phyloP scores from a whole-genome alignment of 176 grass and related monocot genomes.

The Hyparrhenia diplandra region DNA sequence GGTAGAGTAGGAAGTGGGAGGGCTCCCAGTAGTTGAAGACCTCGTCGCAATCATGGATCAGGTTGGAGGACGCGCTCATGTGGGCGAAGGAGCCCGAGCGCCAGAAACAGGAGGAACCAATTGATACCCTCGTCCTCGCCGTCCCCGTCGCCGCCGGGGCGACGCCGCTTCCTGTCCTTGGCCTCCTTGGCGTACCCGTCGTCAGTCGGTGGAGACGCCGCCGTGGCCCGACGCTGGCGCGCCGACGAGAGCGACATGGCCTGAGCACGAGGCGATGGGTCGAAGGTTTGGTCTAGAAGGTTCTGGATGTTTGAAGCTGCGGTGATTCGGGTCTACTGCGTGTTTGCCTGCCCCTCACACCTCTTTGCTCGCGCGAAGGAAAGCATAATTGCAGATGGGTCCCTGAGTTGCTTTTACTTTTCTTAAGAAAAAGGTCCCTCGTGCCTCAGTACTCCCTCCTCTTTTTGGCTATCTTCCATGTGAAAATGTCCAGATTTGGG shows the following conservation, averaged over 20 bases:
- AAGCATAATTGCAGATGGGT: neutral
- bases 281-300: slow-evolving; percentile 10
- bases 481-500: neutral
- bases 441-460: neutral
- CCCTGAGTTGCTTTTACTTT: neutral
- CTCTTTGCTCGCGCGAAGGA: neutral
- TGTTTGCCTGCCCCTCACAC: neutral
- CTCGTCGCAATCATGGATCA: slow-evolving; percentile 99
- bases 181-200: slow-evolving; percentile 75
- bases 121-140: slow-evolving; percentile 45
- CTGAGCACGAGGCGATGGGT: neutral
- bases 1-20: slow-evolving; percentile 90
- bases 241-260: slow-evolving; percentile 63
- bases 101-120: slow-evolving; percentile 80
- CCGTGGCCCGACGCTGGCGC: slow-evolving; percentile 58
- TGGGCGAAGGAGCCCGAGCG: slow-evolving; percentile 70
- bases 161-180: slow-evolving; percentile 50
- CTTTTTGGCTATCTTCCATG: neutral
- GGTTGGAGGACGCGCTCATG: slow-evolving; percentile 97
- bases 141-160: slow-evolving; percentile 11
- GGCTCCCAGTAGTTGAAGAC: slow-evolving; percentile 99
- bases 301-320: slow-evolving; percentile 15
- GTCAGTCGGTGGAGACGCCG: slow-evolving; percentile 26
- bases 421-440: neutral
- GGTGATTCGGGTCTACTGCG: neutral